Base-by-base conservation (phyloP, 2,329 filamentous ascomycete genomes). In the Exophiala sp. region DNA sequence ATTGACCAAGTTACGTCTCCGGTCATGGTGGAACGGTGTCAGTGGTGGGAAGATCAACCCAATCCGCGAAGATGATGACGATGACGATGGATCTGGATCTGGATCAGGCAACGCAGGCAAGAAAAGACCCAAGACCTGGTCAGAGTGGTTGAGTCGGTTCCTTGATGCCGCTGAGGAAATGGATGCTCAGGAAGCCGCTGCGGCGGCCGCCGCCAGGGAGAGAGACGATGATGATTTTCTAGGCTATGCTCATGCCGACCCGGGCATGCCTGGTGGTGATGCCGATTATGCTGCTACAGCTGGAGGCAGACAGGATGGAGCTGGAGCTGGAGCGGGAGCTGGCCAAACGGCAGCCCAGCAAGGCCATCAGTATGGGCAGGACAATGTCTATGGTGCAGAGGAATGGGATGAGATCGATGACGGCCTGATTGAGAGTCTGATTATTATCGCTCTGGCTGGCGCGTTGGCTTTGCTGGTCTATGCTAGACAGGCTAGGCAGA, bases 11-110 rank as follows among this genome's bases (percentile, higher is more conserved):
- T 74, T 98, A 52, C 78, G 91, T 9, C 72, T 85, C 45, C 80
- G 90, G 52, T 95, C 88, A 65, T 93, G 88, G 61, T 98, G 93
- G 93, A 97, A 97, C 61, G 89, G 85, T 0, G 73, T 97, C 56
- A 95, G 88, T 0, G 81, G 90, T 63, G 93, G 93, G n/a, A 81
- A 84, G 16, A 80, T 97, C 55, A 95, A 97, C 63, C 88, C 86
- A 13, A 97, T 97, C 43, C 84, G 87, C 61, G 88, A 95, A 58
- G 91, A 96, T 9, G 55, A 56, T 8, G 56, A 54, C 13, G 55
- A 57, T 22, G 45, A 55, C n/a, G 91, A 96, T 10, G 57, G 53
- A 13, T 53, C 50, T 8, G 55, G 55, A 19, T 38, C 50, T 13
- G 32, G 10, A 22, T 24, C 60, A 89, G 86, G 80, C 51, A 73